A percentile compares a stretch with the other conserved stretches of the same genome.
Evolutionary conservation across 164 flowering plant genomes (phyloP).

Genomic region (Liriodendron chinense): DNA sequence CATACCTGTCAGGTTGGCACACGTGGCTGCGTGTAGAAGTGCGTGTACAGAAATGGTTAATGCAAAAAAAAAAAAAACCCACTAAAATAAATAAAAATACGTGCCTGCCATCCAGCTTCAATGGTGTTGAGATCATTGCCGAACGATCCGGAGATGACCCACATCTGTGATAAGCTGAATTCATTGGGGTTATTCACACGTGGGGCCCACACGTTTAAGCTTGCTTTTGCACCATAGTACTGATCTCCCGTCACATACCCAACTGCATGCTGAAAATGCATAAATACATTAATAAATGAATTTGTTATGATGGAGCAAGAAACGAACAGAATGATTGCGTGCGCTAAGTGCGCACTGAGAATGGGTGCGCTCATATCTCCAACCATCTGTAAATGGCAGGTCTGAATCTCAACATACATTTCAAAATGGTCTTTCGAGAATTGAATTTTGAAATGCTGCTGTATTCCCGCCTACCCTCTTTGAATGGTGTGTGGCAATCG

Average conservation of each 20-base stretch:
- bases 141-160: constrained; percentile 97
- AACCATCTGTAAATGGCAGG: neutral
- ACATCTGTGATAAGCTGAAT: constrained; percentile 92
- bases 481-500: neutral
- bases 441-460: neutral
- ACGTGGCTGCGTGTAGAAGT: neutral
- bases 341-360: too few species aligned
- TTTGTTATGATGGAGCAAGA: neutral
- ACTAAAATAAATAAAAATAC: constrained; percentile 1
- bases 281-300: constrained; percentile 2
- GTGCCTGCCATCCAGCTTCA: constrained; percentile 99
- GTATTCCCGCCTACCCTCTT: neutral
- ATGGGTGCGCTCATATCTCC: neutral
- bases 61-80: neutral
- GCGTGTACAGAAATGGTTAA: neutral
- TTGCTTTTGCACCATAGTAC: constrained; percentile 92
- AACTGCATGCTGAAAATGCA: constrained; percentile 82
- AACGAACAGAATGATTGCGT: too few species aligned
- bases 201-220: constrained; percentile 92
- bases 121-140: constrained; percentile 95
- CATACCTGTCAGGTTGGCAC: neutral
- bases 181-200: constrained; percentile 63
- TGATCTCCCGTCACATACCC: constrained; percentile 77
- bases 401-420: neutral
- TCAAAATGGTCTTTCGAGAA: neutral